Percentiles rank a stretch among this genome's conserved stretches.
Conservation (phyloP, 805 yeast genomes). For the Zygosaccharomyces pseudorouxii region DNA sequence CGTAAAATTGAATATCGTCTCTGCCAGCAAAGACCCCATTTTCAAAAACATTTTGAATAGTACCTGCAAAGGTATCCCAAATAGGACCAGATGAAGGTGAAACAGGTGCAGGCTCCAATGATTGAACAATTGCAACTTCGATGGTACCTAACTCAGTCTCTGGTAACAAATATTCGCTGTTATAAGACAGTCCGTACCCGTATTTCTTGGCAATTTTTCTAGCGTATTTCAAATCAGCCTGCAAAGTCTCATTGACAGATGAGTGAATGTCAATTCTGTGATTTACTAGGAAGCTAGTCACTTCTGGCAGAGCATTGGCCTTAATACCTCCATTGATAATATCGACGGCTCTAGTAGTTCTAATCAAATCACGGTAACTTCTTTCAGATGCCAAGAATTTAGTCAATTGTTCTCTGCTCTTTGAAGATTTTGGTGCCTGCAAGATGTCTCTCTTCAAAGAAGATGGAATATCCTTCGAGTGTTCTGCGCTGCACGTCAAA, state of each 20-base stretch:
- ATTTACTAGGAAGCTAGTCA: constrained; percentile 49
- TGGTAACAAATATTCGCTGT: constrained; percentile 23
- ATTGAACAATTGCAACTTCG: constrained; percentile 18
- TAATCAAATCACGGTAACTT: constrained; percentile 39
- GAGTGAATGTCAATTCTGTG: constrained; percentile 62
- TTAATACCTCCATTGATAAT: constrained; percentile 69
- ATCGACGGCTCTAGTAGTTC: constrained; percentile 66
- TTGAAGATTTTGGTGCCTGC: constrained; percentile 35
- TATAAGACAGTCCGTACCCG: constrained; percentile 42
- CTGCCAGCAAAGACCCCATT: constrained; percentile 38
- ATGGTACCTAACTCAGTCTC: constrained; percentile 32
- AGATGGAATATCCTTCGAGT: constrained; percentile 29
- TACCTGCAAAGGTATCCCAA: constrained; percentile 46
- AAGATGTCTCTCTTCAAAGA: constrained; percentile 27
- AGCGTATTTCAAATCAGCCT: constrained; percentile 38
- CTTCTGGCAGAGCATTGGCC: constrained; percentile 72
- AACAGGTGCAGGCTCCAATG: constrained; percentile 39
- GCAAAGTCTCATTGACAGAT: constrained; percentile 40
- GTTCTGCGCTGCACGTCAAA: constrained; percentile 58
- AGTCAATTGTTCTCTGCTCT: constrained; percentile 37
- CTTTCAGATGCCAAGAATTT: constrained; percentile 17
- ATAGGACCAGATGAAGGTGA: constrained; percentile 36
- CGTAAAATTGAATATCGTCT: constrained; percentile 27
- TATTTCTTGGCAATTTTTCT: constrained; percentile 43
- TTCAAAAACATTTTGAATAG: constrained; percentile 51